A percentile compares a stretch with the other conserved stretches of the same genome.
Conservation (phyloP, 1,284 basidiomycete species). For the Malassezia cuniculi region DNA sequence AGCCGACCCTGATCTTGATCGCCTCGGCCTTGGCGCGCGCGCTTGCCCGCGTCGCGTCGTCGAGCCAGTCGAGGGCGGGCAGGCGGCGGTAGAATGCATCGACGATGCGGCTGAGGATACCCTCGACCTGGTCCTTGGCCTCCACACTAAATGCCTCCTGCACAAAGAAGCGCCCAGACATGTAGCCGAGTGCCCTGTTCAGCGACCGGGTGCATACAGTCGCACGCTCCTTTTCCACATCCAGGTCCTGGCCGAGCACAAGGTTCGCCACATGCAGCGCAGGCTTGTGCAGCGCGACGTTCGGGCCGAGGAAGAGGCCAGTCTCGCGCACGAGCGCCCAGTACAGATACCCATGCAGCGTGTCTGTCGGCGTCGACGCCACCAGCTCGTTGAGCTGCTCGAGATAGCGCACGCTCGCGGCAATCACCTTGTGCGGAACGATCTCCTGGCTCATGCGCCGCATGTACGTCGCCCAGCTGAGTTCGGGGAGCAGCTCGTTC, state of each 20-base stretch:
- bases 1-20: slow-evolving; percentile 73
- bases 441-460: slow-evolving; percentile 55
- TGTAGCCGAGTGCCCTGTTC: slow-evolving; percentile 48
- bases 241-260: slow-evolving; percentile 69
- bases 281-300: slow-evolving; percentile 43
- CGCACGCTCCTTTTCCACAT: slow-evolving; percentile 66
- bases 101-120: slow-evolving; percentile 77
- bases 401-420: slow-evolving; percentile 72
- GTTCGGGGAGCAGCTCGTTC: slow-evolving; percentile 53
- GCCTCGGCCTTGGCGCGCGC: slow-evolving; percentile 77
- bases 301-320: slow-evolving; percentile 24
- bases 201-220: slow-evolving; percentile 51
- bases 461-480: slow-evolving; percentile 72
- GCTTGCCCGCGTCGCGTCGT: slow-evolving; percentile 63
- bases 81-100: slow-evolving; percentile 70
- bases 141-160: slow-evolving; percentile 71
- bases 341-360: slow-evolving; percentile 71
- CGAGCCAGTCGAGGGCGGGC: slow-evolving; percentile 75
- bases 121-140: slow-evolving; percentile 65
- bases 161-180: slow-evolving; percentile 58
- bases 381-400: slow-evolving; percentile 60
- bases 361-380: slow-evolving; percentile 56
- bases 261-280: slow-evolving; percentile 57
- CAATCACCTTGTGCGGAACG: slow-evolving; percentile 59
- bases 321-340: slow-evolving; percentile 39